phyloP scores from a whole-genome alignment of 2,329 filamentous ascomycete species.

The Paramyrothecium roridum region DNA sequence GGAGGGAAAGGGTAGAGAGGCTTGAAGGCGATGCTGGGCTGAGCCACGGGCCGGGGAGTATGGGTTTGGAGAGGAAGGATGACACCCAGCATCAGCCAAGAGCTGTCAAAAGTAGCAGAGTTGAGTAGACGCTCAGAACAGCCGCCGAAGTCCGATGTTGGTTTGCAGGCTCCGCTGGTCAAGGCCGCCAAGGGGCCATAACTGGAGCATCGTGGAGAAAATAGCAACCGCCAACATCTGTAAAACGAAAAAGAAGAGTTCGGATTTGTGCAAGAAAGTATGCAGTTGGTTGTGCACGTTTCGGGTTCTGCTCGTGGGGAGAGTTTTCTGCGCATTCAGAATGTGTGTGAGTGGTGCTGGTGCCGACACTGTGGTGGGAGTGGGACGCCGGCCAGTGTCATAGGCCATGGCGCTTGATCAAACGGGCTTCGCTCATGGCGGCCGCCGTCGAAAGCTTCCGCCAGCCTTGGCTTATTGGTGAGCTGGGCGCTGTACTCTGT shows the following conservation, averaged over 20 bases:
- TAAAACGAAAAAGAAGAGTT: neutral
- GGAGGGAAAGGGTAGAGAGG: neutral
- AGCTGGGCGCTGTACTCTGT: neutral
- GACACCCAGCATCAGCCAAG: neutral
- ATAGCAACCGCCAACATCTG: neutral
- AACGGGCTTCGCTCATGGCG: neutral
- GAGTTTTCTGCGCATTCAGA: neutral
- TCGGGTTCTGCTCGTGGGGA: neutral
- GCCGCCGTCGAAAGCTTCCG: neutral
- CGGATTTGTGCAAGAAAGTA: neutral
- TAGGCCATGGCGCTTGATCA: conserved; percentile 1
- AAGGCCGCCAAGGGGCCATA: neutral
- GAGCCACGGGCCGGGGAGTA: neutral
- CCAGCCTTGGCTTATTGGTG: neutral
- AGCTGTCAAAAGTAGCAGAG: neutral
- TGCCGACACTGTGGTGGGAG: neutral
- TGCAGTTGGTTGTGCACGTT: neutral
- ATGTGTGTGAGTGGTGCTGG: no score
- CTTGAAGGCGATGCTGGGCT: neutral
- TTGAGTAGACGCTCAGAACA: neutral
- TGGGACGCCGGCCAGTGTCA: neutral
- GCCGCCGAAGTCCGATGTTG: neutral
- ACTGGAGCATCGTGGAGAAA: neutral
- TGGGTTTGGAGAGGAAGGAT: neutral
- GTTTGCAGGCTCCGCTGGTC: neutral